phyloP scores from a whole-genome alignment of 352 stramenopile genomes.

The Thalassiosira oceanica region DNA sequence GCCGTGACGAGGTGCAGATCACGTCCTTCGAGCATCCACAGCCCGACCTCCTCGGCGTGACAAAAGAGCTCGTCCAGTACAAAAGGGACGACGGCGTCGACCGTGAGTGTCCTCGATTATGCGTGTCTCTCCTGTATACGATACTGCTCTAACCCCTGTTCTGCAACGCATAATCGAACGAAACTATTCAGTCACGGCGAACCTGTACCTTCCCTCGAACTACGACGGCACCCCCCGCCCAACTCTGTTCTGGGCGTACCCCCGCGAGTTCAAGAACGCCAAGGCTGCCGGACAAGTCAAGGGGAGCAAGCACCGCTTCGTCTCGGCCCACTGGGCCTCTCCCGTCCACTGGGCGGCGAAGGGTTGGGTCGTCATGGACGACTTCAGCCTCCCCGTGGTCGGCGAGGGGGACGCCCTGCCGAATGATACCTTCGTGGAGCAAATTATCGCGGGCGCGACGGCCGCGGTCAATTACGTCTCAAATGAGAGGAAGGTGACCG shows the following conservation, averaged over 20 bases:
- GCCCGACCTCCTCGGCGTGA: constrained; percentile 43
- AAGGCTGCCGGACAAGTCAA: constrained; percentile 51
- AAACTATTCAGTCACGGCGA: too few relatives aligned
- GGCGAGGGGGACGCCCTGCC: constrained; percentile 46
- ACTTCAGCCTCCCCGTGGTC: constrained; percentile 44
- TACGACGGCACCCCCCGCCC: constrained; percentile 38
- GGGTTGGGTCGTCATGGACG: constrained; percentile 48
- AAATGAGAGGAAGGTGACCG: constrained; percentile 33
- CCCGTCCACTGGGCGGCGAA: constrained; percentile 50
- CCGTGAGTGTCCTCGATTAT: too few relatives aligned
- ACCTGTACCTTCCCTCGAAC: constrained; percentile 44
- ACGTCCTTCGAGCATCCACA: constrained; percentile 46
- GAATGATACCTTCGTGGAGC: constrained; percentile 51
- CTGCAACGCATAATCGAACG: too few relatives aligned
- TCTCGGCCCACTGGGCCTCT: constrained; percentile 40
- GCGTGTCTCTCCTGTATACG: too few relatives aligned
- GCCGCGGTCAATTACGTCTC: constrained; percentile 43
- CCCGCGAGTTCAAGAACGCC: constrained; percentile 42
- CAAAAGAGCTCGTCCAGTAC: constrained; percentile 47
- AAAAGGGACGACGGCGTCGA: constrained; percentile 44
- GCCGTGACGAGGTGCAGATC: constrained; percentile 24
- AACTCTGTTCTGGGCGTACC: constrained; percentile 52
- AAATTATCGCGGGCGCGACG: constrained; percentile 42
- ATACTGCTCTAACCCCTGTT: too few relatives aligned
- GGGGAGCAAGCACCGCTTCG: constrained; percentile 34